Percentiles rank a stretch among this genome's conserved stretches.
Conservation (phyloP, 1,284 basidiomycete species). For the Pseudozyma tsukubaensis region DNA sequence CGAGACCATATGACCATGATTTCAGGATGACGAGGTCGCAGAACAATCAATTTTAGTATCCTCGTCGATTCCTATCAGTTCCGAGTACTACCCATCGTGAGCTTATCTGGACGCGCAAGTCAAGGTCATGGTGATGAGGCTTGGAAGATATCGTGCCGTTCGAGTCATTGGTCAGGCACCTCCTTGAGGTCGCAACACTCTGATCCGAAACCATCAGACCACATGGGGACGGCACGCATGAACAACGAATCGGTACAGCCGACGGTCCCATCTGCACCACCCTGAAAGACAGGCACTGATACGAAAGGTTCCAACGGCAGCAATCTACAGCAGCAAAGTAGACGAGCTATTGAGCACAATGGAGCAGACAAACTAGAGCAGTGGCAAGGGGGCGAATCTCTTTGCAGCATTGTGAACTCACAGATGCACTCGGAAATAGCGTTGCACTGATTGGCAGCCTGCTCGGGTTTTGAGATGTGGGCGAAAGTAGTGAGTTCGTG, state of each 20-base stretch:
- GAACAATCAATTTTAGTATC: background rate
- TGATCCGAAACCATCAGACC: constrained; percentile 13
- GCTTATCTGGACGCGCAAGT: no score
- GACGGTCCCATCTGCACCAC: background rate
- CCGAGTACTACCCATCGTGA: no score
- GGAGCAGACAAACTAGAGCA: background rate
- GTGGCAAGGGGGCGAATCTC: background rate
- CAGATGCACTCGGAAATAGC: constrained; percentile 13
- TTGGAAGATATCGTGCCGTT: constrained; percentile 1
- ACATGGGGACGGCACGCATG: constrained; percentile 5
- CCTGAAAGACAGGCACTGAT: background rate
- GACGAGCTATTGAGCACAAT: background rate
- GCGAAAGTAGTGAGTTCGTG: background rate
- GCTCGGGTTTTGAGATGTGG: background rate
- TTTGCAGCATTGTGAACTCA: background rate
- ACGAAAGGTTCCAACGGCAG: background rate
- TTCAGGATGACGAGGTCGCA: background rate
- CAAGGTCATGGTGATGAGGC: background rate
- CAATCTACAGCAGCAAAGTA: background rate
- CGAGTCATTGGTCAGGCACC: constrained; percentile 13
- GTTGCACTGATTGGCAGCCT: constrained; percentile 14
- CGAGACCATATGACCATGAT: no score
- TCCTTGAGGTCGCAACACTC: constrained; percentile 4
- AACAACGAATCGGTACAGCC: background rate
- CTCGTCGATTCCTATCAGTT: no score